Evolutionary conservation across 2,329 filamentous ascomycete species (phyloP).

Genomic region (Aspergillus spinulosporus): DNA sequence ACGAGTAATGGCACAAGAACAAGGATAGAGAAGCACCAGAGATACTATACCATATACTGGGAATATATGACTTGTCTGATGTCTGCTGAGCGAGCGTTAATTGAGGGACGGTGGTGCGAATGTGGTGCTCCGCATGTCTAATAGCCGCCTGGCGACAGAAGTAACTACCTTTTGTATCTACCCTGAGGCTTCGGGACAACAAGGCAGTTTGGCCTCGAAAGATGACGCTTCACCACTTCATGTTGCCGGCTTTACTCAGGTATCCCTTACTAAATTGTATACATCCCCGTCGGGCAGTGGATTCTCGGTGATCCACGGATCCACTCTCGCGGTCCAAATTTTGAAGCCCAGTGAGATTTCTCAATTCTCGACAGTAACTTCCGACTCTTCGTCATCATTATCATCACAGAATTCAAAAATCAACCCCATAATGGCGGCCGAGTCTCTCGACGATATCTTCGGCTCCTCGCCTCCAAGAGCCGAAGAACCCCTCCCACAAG

Average conservation of each 20-base stretch:
- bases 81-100: too few relatives aligned
- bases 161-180: too few relatives aligned
- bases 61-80: too few relatives aligned
- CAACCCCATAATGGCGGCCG: slow-evolving; percentile 4
- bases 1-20: slow-evolving; percentile 17
- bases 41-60: neutral
- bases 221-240: too few relatives aligned
- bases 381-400: neutral
- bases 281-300: too few relatives aligned
- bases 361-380: neutral
- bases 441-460: slow-evolving; percentile 44
- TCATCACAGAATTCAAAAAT: neutral
- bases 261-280: too few relatives aligned
- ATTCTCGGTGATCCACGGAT: neutral
- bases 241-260: too few relatives aligned
- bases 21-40: slow-evolving; percentile 18
- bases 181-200: too few relatives aligned
- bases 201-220: too few relatives aligned
- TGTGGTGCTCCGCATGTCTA: too few relatives aligned
- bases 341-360: neutral
- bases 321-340: neutral
- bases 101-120: too few relatives aligned
- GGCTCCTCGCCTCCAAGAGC: slow-evolving; percentile 38
- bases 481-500: neutral
- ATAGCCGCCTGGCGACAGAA: too few relatives aligned